Evolutionary conservation across 2,329 filamentous ascomycete species (phyloP).

Genomic region (Coleophoma cylindrospora): DNA sequence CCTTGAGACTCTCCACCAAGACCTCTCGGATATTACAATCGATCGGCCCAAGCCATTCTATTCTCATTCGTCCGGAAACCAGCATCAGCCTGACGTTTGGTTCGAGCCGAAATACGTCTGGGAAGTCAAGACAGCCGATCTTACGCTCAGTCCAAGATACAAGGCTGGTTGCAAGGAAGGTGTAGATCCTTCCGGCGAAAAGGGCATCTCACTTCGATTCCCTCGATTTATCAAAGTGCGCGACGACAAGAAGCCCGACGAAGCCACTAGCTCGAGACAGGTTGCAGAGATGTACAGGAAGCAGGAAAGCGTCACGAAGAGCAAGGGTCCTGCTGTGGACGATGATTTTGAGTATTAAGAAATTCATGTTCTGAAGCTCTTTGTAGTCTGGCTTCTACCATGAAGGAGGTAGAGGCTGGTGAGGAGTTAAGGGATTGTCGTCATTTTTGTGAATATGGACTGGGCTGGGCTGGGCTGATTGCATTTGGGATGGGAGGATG

Average conservation of each 20-base stretch:
- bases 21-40: slow-evolving; percentile 74
- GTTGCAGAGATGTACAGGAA: slow-evolving; percentile 96
- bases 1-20: slow-evolving; percentile 77
- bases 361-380: background rate
- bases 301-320: slow-evolving; percentile 82
- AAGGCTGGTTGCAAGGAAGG: slow-evolving; percentile 84
- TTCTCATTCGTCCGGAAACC: slow-evolving; percentile 72
- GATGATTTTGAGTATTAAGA: slow-evolving; percentile 94
- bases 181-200: slow-evolving; percentile 63
- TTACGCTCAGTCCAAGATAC: slow-evolving; percentile 89
- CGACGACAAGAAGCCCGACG: slow-evolving; percentile 93
- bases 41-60: slow-evolving; percentile 94
- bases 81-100: slow-evolving; percentile 98
- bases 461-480: no score
- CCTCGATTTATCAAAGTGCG: slow-evolving; percentile 87
- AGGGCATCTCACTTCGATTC: slow-evolving; percentile 85
- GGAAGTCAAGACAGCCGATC: slow-evolving; percentile 95
- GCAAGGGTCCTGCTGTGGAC: slow-evolving; percentile 80
- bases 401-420: no score
- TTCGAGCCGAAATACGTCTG: slow-evolving; percentile 92
- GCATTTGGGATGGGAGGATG: no score
- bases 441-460: no score
- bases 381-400: no score
- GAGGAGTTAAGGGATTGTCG: no score
- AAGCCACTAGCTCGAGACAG: slow-evolving; percentile 78